Evolutionary conservation across 768 basidiomycete genomes (phyloP).

Genomic region (Pisolithus tinctorius): DNA sequence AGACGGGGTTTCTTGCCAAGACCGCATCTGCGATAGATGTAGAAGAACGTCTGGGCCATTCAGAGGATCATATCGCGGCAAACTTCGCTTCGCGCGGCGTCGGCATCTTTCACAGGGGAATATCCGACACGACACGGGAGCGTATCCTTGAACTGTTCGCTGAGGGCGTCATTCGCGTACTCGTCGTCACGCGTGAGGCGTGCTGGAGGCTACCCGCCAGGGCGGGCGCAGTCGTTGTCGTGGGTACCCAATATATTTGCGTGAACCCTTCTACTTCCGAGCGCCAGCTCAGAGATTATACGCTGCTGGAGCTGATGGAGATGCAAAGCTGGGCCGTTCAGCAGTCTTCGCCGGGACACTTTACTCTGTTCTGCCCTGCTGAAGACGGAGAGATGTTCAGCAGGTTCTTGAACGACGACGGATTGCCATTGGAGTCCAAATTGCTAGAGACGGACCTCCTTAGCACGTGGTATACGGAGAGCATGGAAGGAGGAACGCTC

Average conservation of each 20-base stretch:
- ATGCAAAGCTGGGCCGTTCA: constrained; percentile 89
- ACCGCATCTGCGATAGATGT: constrained; percentile 46
- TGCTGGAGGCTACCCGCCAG: constrained; percentile 89
- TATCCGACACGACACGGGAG: constrained; percentile 59
- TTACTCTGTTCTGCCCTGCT: constrained; percentile 84
- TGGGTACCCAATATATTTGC: constrained; percentile 86
- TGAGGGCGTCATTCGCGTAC: constrained; percentile 69
- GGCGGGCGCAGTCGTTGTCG: constrained; percentile 75
- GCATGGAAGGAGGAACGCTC: constrained; percentile 33
- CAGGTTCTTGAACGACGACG: constrained; percentile 74
- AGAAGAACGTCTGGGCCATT: constrained; percentile 47
- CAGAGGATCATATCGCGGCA: constrained; percentile 56
- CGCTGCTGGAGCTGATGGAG: constrained; percentile 70
- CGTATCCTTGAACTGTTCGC: constrained; percentile 77
- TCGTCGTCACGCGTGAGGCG: constrained; percentile 76
- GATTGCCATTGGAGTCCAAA: constrained; percentile 83
- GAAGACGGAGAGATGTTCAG: constrained; percentile 78
- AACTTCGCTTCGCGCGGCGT: constrained; percentile 82
- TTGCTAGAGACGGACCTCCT: constrained; percentile 49
- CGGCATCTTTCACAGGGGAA: constrained; percentile 77
- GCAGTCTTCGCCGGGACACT: constrained; percentile 53
- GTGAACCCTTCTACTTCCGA: constrained; percentile 40
- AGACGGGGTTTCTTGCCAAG: constrained; percentile 58
- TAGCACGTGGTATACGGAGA: constrained; percentile 39
- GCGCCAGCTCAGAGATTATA: constrained; percentile 75